A percentile compares a stretch with the other conserved stretches of the same genome.
Conservation (phyloP, 345 rosid genomes). For the Aquilaria malaccensis region DNA sequence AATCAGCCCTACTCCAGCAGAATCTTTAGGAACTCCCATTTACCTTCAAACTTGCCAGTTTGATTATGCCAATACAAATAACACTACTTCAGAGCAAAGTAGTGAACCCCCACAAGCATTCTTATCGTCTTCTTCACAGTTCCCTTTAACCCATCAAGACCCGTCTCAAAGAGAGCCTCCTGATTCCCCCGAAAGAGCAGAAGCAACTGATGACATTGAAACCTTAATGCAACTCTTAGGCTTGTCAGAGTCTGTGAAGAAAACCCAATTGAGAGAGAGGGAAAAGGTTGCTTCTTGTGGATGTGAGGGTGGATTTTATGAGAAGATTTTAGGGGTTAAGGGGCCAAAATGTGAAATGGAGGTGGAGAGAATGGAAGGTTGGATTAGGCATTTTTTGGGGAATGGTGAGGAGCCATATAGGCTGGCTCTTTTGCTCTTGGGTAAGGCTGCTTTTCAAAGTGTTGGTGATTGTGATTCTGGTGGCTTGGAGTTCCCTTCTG, state of each 20-base stretch:
- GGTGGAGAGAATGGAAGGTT: slow-evolving; percentile 35
- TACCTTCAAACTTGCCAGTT: slow-evolving; percentile 18
- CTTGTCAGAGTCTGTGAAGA: slow-evolving; percentile 11
- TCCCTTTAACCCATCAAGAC: slow-evolving; percentile 17
- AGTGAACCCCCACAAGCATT: slow-evolving; percentile 40
- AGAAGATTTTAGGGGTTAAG: slow-evolving; percentile 41
- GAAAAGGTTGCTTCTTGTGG: slow-evolving; percentile 16
- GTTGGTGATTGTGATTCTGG: slow-evolving; percentile 17
- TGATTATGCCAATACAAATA: not conserved
- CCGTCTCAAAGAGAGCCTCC: slow-evolving; percentile 10
- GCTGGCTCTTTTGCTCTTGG: slow-evolving; percentile 42
- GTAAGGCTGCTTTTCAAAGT: slow-evolving; percentile 30
- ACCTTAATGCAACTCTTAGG: slow-evolving; percentile 31
- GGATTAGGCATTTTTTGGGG: slow-evolving; percentile 30
- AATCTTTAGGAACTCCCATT: slow-evolving; percentile 35
- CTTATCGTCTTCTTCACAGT: slow-evolving; percentile 25
- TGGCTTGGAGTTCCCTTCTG: slow-evolving; percentile 39
- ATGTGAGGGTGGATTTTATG: slow-evolving; percentile 37
- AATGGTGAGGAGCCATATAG: slow-evolving; percentile 34
- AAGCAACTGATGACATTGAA: slow-evolving; percentile 22
- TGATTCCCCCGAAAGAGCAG: not conserved
- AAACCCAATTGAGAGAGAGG: slow-evolving; percentile 13
- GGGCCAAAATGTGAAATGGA: slow-evolving; percentile 42
- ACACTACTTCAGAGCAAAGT: slow-evolving; percentile 25
- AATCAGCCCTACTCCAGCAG: slow-evolving; percentile 5